phyloP scores from a whole-genome alignment of 2,329 filamentous ascomycete genomes.

The Apiospora pterosperma region DNA sequence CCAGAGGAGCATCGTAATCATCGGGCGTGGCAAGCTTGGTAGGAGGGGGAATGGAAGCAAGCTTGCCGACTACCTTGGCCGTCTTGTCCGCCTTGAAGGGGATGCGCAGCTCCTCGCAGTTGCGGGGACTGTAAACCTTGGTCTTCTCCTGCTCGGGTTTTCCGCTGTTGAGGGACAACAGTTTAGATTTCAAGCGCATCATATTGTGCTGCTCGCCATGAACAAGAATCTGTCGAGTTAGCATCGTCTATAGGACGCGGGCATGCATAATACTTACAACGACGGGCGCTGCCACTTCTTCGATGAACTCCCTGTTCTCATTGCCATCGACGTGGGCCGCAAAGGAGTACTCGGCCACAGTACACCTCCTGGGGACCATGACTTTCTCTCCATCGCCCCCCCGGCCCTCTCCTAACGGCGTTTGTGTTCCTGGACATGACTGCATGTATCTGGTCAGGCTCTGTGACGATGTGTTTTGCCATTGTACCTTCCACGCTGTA shows the following conservation, averaged over 20 bases:
- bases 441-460: conserved; percentile 90
- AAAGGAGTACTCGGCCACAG: conserved; percentile 91
- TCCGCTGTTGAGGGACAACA: conserved; percentile 84
- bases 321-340: conserved; percentile 95
- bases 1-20: conserved; percentile 46
- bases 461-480: conserved; percentile 92
- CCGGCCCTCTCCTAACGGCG: conserved; percentile 59
- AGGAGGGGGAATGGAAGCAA: conserved; percentile 77
- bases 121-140: conserved; percentile 90
- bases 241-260: neutral
- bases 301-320: conserved; percentile 95
- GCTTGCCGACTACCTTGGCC: conserved; percentile 91
- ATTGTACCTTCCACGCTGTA: conserved; percentile 99
- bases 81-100: conserved; percentile 95
- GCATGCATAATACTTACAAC: conserved; percentile 61
- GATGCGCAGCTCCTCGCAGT: conserved; percentile 92
- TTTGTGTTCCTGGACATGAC: conserved; percentile 77
- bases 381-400: conserved; percentile 77
- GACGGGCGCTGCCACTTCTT: conserved; percentile 86
- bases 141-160: conserved; percentile 76
- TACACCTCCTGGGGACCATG: conserved; percentile 89
- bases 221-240: conserved; percentile 71
- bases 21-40: conserved; percentile 28
- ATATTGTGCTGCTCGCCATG: conserved; percentile 98
- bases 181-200: conserved; percentile 92